Percentiles rank a stretch among this genome's conserved stretches.
phyloP scores from a whole-genome alignment of 352 stramenopile genomes.

The Peronospora belbahrii region DNA sequence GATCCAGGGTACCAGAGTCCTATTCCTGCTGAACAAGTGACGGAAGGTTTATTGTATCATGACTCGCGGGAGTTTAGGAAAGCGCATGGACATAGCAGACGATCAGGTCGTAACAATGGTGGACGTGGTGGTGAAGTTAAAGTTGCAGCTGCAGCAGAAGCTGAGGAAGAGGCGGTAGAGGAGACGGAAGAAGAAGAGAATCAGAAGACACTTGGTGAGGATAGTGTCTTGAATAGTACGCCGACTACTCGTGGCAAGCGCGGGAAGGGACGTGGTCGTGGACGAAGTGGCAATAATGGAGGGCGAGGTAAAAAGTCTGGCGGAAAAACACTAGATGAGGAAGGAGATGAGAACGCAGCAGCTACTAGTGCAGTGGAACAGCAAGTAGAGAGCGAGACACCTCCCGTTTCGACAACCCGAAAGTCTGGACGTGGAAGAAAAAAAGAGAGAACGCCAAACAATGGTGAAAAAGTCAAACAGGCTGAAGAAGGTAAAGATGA shows the following conservation, averaged over 20 bases:
- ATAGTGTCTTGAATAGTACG: slow-evolving; percentile 2
- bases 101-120: slow-evolving; percentile 10
- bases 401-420: slow-evolving; percentile 4
- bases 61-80: slow-evolving; percentile 27
- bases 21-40: slow-evolving; percentile 51
- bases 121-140: slow-evolving; percentile 6
- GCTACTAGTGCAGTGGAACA: slow-evolving; percentile 11
- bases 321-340: slow-evolving; percentile 9
- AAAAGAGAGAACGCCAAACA: slow-evolving; percentile 12
- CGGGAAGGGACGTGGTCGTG: slow-evolving; percentile 33
- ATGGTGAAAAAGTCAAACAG: slow-evolving; percentile 15
- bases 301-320: slow-evolving; percentile 16
- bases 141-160: neutral
- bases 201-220: slow-evolving; percentile 8
- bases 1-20: slow-evolving; percentile 69
- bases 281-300: slow-evolving; percentile 26
- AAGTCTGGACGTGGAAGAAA: slow-evolving; percentile 21
- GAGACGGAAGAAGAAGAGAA: slow-evolving; percentile 8
- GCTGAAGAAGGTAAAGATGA: slow-evolving; percentile 3
- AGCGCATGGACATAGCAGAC: slow-evolving; percentile 17
- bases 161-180: slow-evolving; percentile 6
- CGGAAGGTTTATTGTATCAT: slow-evolving; percentile 29
- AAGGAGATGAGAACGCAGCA: slow-evolving; percentile 12
- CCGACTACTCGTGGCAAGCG: slow-evolving; percentile 23
- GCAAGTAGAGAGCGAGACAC: slow-evolving; percentile 11